Evolutionary conservation across 2,329 filamentous ascomycete species (phyloP), one percentile per base, ranked within the genome.

Genomic region (Gliomastix tumulicola): DNA sequence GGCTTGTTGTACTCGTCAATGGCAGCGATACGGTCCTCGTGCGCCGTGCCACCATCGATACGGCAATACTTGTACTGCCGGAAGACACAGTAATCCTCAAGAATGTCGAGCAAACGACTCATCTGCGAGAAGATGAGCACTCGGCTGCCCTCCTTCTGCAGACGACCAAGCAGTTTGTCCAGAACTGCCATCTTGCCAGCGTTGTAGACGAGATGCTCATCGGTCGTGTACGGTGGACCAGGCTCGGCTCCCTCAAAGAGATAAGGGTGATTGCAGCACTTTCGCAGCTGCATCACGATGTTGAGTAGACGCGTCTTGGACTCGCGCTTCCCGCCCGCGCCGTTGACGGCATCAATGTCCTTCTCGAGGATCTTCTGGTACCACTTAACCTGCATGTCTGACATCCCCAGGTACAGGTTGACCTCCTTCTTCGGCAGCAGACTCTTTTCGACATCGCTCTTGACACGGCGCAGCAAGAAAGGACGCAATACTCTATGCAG

Each of bases 51-150:
- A 53, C 92, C 92, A 56, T 98, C 92, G 44, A 98, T 98, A 53
- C 92, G 86, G 62, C 89, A 97, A 65, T 98, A 98, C 44, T 94
- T 84, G 65, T 86, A 96, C 21, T 88, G 82, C 40, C 89, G 78
- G 71, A 98, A 95, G 31, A 97, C 88, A 46, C 90, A 97, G 62
- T 98, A 98, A 58, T 98, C 92, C 56, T 98, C 92, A 13, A 98
- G 74, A 36, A 98, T 98, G 55, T 98, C 92, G 30, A 98, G 69
- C 27, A 96, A 74, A 74, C 92, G 87, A 53, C 89, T 96, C 92
- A 98, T 98, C 55, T 98, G 92, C 1, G 92, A 98, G 66, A 98
- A 98, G 49, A 98, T 97, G 38, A 98, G 76, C n/a, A 98, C 88
- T 46, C 92, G 79, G 55, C 89, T 97, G 30, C 88, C 92, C 55